Evolutionary conservation across 2,329 filamentous ascomycete genomes (phyloP).

Genomic region (Colletotrichum kahawae): DNA sequence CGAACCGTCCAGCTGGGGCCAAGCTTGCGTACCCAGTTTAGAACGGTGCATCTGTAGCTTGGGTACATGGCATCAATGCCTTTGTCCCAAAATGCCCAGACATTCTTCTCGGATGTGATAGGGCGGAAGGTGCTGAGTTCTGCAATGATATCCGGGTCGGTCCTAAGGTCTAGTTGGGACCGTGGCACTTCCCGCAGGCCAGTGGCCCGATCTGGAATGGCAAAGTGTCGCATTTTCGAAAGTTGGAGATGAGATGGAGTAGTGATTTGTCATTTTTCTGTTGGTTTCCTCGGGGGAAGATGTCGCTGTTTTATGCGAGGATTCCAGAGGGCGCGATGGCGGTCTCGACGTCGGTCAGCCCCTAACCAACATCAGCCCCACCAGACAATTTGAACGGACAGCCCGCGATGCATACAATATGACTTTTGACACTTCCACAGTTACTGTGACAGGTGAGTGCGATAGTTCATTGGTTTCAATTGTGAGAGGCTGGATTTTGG

Average conservation of each 20-base stretch:
- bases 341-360: not conserved
- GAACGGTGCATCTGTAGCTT: slow-evolving; percentile 40
- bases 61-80: slow-evolving; percentile 40
- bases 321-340: not conserved
- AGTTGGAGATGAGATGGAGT: not conserved
- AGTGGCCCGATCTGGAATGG: slow-evolving; percentile 26
- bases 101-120: slow-evolving; percentile 45
- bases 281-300: not conserved
- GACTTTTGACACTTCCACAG: not conserved
- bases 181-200: slow-evolving; percentile 24
- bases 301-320: not conserved
- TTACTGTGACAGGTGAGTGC: not conserved
- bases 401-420: not conserved
- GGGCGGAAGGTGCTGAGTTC: slow-evolving; percentile 32
- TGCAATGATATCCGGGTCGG: slow-evolving; percentile 34
- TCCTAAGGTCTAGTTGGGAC: slow-evolving; percentile 30
- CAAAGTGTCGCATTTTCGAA: slow-evolving; percentile 13
- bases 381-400: not conserved
- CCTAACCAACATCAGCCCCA: not conserved
- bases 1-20: slow-evolving; percentile 44
- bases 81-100: slow-evolving; percentile 51
- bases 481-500: not conserved
- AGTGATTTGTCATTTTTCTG: not conserved
- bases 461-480: fast-evolving
- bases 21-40: slow-evolving; percentile 47